Conservation (phyloP, 305 asterid species). For the Caryopteris hybrid region DNA sequence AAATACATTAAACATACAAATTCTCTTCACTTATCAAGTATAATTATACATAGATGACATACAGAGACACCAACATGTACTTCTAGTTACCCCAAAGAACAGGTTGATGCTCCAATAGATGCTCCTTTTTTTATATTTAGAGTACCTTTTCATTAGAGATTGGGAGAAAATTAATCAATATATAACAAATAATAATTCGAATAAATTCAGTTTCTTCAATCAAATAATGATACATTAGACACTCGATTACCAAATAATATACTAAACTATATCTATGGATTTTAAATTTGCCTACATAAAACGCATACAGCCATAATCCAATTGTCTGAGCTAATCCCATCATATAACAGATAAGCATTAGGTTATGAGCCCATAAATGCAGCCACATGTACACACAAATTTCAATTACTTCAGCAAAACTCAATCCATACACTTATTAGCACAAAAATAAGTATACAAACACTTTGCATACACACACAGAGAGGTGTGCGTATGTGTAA, state of each 20-base stretch:
- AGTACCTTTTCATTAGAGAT: not conserved
- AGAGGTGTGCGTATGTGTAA: not conserved
- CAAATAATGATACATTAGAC: not conserved
- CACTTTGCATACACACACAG: not conserved
- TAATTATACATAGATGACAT: not conserved
- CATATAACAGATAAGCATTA: slow-evolving; percentile 11
- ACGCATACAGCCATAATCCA: not conserved
- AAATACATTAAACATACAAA: not conserved
- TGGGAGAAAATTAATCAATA: not conserved
- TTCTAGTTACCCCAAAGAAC: not conserved
- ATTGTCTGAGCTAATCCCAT: slow-evolving; percentile 2
- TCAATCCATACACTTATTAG: not conserved
- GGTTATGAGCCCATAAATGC: slow-evolving; percentile 19
- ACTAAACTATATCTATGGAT: not conserved
- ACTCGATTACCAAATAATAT: not conserved
- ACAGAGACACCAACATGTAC: not conserved
- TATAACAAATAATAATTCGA: not conserved
- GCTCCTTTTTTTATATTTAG: not conserved
- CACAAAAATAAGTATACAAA: not conserved
- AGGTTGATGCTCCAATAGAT: not conserved
- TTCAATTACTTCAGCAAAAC: not conserved
- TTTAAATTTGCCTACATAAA: slow-evolving; percentile 3
- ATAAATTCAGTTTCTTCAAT: not conserved
- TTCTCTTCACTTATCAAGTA: not conserved
- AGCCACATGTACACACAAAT: not conserved